Evolutionary conservation across 225 moss, liverwort and hornwort genomes (phyloP), one percentile per base, ranked within the genome.

Genomic region (Polytrichum formosum): DNA sequence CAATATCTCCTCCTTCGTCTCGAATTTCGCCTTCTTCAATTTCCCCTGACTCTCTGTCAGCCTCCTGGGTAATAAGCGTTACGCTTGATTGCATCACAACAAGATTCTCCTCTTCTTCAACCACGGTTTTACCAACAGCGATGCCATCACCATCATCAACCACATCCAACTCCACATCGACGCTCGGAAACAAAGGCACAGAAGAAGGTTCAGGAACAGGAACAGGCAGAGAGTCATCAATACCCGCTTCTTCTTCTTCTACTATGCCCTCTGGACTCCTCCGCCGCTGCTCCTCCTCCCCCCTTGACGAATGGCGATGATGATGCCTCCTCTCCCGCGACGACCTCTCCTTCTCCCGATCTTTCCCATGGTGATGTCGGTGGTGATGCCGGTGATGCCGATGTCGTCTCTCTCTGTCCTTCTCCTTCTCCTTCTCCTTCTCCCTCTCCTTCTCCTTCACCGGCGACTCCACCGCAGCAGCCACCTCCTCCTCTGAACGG

Each of bases 41-140:
- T 78, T 55, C 35, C 55, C 72, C 67, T 8, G 67, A 56, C 55
- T 78, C 77, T 65, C 56, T 55, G 56, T 64, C 67, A 25, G 67
- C 28, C 61, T 73, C 61, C 68, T 66, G 2, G 46, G 46, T 3
- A 13, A 46, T 4, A 46, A 46, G 13, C 46, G 46, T 13, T 13
- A 46, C 46, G 16, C 46, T 58, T 58, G 20, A 23, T 8, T 58
- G 58, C 58, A 58, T 9, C 33, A 20, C 21, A 9, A 30, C n/a
- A 33, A 19, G 30, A 20, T 22, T 6, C 30, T 10, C 31, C 31
- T 0, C 46, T 35, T 31, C 33, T 30, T 9, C 46, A 9, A 19
- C 66, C 23, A 58, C 58, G n/a, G 58, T 6, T 8, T 8, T 5
- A 58, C 6, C 58, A n/a, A 6, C 7, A 58, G 37, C 7, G 28